A percentile compares a stretch with the other conserved stretches of the same genome.
These are phyloP conservation scores for Mycena indigotica DNA, from an alignment of 768 basidiomycete species.

Conservation along the genomic window DNA sequence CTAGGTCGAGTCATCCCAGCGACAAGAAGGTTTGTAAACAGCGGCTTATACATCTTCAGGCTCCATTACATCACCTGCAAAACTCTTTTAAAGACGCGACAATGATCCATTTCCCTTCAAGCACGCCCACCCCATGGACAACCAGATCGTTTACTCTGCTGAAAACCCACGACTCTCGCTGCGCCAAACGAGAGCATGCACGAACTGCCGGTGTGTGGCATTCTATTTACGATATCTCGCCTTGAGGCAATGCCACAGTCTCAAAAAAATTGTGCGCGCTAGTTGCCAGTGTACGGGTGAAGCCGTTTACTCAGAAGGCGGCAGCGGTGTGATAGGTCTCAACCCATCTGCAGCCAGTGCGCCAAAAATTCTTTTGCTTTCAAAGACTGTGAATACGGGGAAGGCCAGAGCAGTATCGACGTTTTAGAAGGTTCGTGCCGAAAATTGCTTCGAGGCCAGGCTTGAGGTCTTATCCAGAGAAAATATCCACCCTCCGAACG, in stretches of 20 bases:
- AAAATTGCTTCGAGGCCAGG: not conserved
- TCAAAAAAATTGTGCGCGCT: conserved; percentile 12
- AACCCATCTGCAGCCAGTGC: conserved; percentile 20
- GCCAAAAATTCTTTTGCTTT: conserved; percentile 3
- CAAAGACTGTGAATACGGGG: conserved; percentile 19
- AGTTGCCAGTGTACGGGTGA: not conserved
- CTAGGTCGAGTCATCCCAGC: too few relatives aligned
- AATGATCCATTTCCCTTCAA: too few relatives aligned
- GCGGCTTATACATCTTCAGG: too few relatives aligned
- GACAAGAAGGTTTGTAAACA: too few relatives aligned
- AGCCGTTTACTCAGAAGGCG: not conserved
- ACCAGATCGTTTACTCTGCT: not conserved
- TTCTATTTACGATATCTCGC: not conserved
- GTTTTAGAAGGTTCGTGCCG: conserved; percentile 13
- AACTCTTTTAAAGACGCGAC: too few relatives aligned
- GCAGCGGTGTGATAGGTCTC: conserved; percentile 17
- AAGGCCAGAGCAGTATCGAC: conserved; percentile 14
- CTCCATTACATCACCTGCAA: too few relatives aligned
- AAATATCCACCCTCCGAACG: conserved; percentile 15
- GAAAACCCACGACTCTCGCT: not conserved
- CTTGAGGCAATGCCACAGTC: not conserved
- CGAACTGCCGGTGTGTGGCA: conserved; percentile 15
- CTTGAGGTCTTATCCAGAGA: conserved; percentile 3
- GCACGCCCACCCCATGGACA: not conserved
- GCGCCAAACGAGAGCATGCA: conserved; percentile 10